A percentile compares a stretch with the other conserved stretches of the same genome.
phyloP scores from a whole-genome alignment of 2,329 filamentous ascomycete genomes.

The Hypoxylon sp. region DNA sequence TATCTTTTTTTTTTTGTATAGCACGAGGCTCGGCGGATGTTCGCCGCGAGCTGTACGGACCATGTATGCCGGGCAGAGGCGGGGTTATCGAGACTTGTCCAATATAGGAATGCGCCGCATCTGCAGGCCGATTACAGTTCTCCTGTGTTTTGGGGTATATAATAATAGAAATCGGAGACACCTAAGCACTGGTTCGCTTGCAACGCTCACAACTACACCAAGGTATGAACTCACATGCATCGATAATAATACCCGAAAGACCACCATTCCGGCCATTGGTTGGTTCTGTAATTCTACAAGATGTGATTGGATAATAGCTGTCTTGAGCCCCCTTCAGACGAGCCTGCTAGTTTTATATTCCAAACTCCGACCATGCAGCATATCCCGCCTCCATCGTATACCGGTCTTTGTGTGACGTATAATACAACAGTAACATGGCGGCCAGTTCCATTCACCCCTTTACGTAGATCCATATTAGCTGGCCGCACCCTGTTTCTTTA shows the following conservation, averaged over 20 bases:
- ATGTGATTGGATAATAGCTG: conserved; percentile 12
- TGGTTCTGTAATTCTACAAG: conserved; percentile 27
- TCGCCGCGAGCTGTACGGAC: conserved; percentile 11
- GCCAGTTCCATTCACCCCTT: conserved; percentile 14
- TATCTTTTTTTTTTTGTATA: conserved; percentile 9
- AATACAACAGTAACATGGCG: conserved; percentile 24
- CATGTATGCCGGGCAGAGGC: conserved; percentile 14
- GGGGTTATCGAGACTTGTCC: conserved; percentile 16
- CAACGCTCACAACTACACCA: too few species aligned
- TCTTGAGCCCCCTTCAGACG: conserved; percentile 16
- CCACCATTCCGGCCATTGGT: conserved; percentile 3
- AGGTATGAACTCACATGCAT: conserved; percentile 17
- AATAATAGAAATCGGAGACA: too few species aligned
- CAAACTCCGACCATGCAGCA: conserved; percentile 46
- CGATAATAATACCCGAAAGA: conserved; percentile 3
- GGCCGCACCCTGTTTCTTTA: conserved; percentile 5
- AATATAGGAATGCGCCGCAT: conserved; percentile 8
- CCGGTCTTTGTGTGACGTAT: conserved; percentile 29
- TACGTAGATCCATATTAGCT: conserved; percentile 19
- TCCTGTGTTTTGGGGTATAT: too few species aligned
- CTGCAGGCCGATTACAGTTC: too few species aligned
- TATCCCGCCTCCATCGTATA: conserved; percentile 16
- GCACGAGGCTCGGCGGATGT: conserved; percentile 25
- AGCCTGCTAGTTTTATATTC: conserved; percentile 43
- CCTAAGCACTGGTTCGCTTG: too few species aligned